Base-by-base conservation (phyloP, 305 asterid genomes). In the Rubia tinctorum region DNA sequence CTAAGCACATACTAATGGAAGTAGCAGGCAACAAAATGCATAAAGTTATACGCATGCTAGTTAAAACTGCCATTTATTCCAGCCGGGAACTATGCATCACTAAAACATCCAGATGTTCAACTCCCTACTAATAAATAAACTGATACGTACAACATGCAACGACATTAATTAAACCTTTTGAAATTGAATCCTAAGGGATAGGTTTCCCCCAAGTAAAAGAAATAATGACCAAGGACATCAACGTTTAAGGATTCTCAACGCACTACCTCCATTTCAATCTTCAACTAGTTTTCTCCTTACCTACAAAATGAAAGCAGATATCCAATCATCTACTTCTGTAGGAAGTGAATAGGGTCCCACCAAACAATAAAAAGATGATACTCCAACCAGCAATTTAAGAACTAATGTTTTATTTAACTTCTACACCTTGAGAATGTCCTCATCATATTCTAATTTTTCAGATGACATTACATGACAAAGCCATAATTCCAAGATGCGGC, bases 281-380 rank as follows among this genome's bases (percentile, higher is more conserved):
- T 66, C 69, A 66, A 66, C 69, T 66, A 66, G 69, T 66, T 45
- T 45, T 66, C 69, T 66, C 69, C 69, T 66, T 39, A 66, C 69
- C 69, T 66, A 66, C 69, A 66, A 66, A 49, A 66, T 66, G 30
- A 66, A 66, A 66, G 18, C 51, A 66, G n/a, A 66, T 66, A 18
- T 40, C 51, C 53, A 66, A 66, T 66, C 51, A 66, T 39, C 69
- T 66, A 66, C 53, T 66, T 40, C 53, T 42, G 23, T 13, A 66
- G 51, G 18, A 40, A 66, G 51, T 17, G 34, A 66, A 40, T 1
- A 15, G 25, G 25, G 68, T 37, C 53, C 69, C 69, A 30, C 3
- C 3, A 66, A 66, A 66, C 30, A 40, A 66, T 40, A 39, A 23
- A 39, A 66, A 62, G 69, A 37, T 64, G 69, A 64, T 27, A 18